Evolutionary conservation across 2,329 filamentous ascomycete species (phyloP).

Genomic region (Ascochyta viciae-villosae): DNA sequence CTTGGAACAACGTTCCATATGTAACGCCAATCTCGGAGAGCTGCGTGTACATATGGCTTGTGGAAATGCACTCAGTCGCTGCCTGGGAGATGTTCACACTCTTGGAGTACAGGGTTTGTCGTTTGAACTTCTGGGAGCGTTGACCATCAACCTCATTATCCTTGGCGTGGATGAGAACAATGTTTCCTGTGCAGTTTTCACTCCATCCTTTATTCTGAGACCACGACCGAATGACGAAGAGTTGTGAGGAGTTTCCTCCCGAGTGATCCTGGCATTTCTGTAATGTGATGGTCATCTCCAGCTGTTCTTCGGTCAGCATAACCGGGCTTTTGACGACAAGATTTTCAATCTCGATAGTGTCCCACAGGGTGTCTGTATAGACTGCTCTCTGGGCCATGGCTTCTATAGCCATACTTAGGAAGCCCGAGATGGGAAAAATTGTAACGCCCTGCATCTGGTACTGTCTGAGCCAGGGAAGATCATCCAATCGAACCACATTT

Average conservation of each 20-base stretch:
- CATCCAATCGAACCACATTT: constrained; percentile 52
- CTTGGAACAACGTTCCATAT: constrained; percentile 62
- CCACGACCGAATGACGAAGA: constrained; percentile 64
- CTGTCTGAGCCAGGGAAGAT: constrained; percentile 57
- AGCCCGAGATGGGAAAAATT: constrained; percentile 45
- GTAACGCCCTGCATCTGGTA: constrained; percentile 50
- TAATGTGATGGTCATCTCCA: constrained; percentile 42
- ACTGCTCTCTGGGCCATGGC: constrained; percentile 29
- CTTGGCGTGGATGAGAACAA: constrained; percentile 51
- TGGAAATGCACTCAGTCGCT: constrained; percentile 24
- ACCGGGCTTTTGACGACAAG: constrained; percentile 28
- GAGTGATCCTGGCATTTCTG: constrained; percentile 10
- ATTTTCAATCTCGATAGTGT: constrained; percentile 27
- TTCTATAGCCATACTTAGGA: constrained; percentile 45
- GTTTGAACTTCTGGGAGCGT: not conserved
- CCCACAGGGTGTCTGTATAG: constrained; percentile 19
- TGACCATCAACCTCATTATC: constrained; percentile 53
- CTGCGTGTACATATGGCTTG: constrained; percentile 54
- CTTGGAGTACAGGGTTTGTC: constrained; percentile 24
- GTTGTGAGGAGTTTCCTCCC: not conserved
- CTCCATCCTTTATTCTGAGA: constrained; percentile 61
- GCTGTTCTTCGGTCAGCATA: constrained; percentile 38
- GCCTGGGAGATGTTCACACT: constrained; percentile 5
- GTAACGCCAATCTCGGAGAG: constrained; percentile 57
- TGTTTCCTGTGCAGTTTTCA: constrained; percentile 58